Percentiles rank a stretch among this genome's conserved stretches.
phyloP scores from a whole-genome alignment of 768 basidiomycete genomes.

The Coprinopsis strossmayeri region DNA sequence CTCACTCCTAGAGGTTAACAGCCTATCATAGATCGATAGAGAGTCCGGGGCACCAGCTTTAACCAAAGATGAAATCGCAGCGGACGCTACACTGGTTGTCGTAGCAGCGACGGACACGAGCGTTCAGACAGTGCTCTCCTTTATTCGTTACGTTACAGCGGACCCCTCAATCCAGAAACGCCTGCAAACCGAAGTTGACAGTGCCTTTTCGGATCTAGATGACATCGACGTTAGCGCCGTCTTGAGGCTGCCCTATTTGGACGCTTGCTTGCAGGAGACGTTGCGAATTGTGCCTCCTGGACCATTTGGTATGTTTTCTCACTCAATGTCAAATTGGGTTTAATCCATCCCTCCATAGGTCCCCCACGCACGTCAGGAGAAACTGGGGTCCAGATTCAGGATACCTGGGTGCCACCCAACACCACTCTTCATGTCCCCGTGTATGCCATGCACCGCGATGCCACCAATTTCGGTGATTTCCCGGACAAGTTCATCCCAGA shows the following conservation, averaged over 20 bases:
- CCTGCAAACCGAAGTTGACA: conserved; percentile 12
- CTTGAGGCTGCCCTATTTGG: conserved; percentile 16
- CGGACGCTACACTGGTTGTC: conserved; percentile 18
- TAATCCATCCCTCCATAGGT: background rate
- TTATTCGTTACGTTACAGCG: conserved; percentile 14
- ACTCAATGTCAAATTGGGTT: background rate
- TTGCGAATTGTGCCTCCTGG: conserved; percentile 18
- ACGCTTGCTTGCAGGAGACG: conserved; percentile 20
- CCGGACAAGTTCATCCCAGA: conserved; percentile 17
- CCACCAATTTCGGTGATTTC: conserved; percentile 14
- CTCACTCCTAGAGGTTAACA: no score
- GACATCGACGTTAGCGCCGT: conserved; percentile 12
- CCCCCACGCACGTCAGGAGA: background rate
- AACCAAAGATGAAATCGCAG: conserved; percentile 4
- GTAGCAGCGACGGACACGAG: conserved; percentile 19
- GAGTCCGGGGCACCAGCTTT: background rate
- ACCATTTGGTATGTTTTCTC: conserved; percentile 12
- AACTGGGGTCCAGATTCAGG: background rate
- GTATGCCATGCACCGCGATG: conserved; percentile 7
- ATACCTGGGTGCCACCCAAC: background rate
- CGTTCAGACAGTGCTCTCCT: conserved; percentile 12
- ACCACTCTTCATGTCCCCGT: conserved; percentile 2
- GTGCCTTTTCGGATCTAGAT: conserved; percentile 10
- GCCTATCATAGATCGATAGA: conserved; percentile 9
- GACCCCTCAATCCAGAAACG: conserved; percentile 5